These are phyloP conservation scores for Ichthyophthirius multifiliis DNA, from an alignment of 169 alveolate genomes.

Conservation along the genomic window DNA sequence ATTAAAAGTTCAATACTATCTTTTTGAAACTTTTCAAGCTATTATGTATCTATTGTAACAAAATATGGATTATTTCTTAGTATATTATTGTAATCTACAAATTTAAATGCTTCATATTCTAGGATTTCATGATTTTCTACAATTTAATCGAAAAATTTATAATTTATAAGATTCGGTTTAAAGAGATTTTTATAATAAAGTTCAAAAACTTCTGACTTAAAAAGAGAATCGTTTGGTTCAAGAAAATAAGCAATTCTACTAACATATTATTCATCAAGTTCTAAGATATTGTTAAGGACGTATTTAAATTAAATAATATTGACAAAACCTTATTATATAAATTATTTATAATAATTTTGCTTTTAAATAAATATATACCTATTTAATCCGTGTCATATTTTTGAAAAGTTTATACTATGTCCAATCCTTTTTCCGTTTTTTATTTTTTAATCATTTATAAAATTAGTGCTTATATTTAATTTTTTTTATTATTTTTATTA, in stretches of 20 bases:
- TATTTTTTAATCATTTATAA: not conserved
- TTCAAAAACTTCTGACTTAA: not conserved
- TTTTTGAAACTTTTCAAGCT: too few relatives aligned
- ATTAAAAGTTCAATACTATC: too few relatives aligned
- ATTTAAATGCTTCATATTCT: not conserved
- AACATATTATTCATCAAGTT: not conserved
- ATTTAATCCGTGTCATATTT: not conserved
- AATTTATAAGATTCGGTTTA: not conserved
- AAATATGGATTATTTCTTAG: too few relatives aligned
- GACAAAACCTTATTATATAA: not conserved
- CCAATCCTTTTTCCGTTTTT: not conserved
- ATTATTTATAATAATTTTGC: not conserved
- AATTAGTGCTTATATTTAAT: not conserved
- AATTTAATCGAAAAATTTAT: not conserved
- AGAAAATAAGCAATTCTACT: not conserved
- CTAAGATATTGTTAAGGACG: not conserved
- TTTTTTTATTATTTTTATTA: not conserved
- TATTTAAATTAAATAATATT: not conserved
- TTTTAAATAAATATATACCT: not conserved
- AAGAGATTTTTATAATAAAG: not conserved
- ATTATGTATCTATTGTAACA: too few relatives aligned
- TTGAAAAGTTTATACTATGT: not conserved
- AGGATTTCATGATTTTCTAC: not conserved
- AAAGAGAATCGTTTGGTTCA: not conserved
- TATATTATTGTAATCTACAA: not conserved